Evolutionary conservation across 768 basidiomycete species (phyloP).

Genomic region (Sarcodon sp.): DNA sequence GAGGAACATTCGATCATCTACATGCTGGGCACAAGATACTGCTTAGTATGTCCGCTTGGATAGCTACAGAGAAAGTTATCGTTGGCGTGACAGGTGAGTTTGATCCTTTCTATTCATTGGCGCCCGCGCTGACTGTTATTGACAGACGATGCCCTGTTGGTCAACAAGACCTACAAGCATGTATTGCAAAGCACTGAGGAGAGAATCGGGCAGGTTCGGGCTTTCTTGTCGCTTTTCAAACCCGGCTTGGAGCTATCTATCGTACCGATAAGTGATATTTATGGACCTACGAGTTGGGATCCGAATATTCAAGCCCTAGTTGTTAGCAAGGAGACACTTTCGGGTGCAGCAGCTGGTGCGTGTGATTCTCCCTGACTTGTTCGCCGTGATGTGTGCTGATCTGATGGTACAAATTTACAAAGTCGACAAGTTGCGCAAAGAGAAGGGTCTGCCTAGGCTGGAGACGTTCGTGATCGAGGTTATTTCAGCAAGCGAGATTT

Average conservation of each 20-base stretch:
- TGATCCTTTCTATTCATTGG: background rate
- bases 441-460: conserved; percentile 44
- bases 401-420: background rate
- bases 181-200: conserved; percentile 47
- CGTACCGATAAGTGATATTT: conserved; percentile 72
- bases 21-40: conserved; percentile 97
- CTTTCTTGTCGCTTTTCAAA: conserved; percentile 61
- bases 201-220: conserved; percentile 45
- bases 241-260: conserved; percentile 53
- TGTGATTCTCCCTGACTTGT: conserved; percentile 6
- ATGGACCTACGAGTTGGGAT: conserved; percentile 84
- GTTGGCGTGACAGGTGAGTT: conserved; percentile 78
- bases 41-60: conserved; percentile 83
- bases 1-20: conserved; percentile 96
- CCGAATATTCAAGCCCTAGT: conserved; percentile 85
- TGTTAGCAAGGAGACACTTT: conserved; percentile 78
- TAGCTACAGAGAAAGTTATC: conserved; percentile 69
- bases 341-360: conserved; percentile 66
- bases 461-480: conserved; percentile 78
- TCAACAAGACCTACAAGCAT: conserved; percentile 56
- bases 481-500: conserved; percentile 53
- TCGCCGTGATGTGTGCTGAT: background rate
- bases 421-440: conserved; percentile 57
- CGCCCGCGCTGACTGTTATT: background rate
- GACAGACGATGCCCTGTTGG: conserved; percentile 57